These are phyloP conservation scores for Esteya vermicola DNA, from an alignment of 2,329 filamentous ascomycete species.

Conservation along the genomic window DNA sequence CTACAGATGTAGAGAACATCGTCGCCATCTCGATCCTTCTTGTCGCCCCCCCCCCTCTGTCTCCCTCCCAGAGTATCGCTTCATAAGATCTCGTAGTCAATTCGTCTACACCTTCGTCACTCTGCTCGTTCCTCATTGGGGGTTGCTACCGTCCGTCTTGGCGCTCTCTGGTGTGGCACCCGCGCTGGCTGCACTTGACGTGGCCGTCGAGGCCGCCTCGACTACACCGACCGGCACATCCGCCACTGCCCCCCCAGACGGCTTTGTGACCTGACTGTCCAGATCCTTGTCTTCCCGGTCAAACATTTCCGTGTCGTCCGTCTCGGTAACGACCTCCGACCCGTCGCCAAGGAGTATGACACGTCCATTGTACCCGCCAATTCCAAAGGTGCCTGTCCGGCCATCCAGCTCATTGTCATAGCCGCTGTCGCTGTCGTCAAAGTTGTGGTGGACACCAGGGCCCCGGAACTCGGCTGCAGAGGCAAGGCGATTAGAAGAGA, in stretches of 20 bases:
- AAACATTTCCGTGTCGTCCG: conserved; percentile 86
- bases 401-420: conserved; percentile 64
- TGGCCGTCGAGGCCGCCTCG: too few species aligned
- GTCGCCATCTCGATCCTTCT: too few species aligned
- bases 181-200: too few species aligned
- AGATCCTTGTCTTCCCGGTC: conserved; percentile 84
- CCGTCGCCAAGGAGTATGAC: conserved; percentile 94
- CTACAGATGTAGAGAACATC: too few species aligned
- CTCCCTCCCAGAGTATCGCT: too few species aligned
- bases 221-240: conserved; percentile 6
- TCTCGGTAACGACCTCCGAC: conserved; percentile 79
- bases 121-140: too few species aligned
- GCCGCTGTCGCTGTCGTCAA: conserved; percentile 64
- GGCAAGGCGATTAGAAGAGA: conserved; percentile 9
- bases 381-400: conserved; percentile 46
- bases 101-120: not conserved
- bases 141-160: too few species aligned
- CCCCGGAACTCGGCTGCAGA: conserved; percentile 67
- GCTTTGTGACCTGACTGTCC: conserved; percentile 68
- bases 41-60: too few species aligned
- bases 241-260: conserved; percentile 20
- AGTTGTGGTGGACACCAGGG: conserved; percentile 68
- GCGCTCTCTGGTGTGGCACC: too few species aligned
- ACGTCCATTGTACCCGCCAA: conserved; percentile 62
- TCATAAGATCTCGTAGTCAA: too few species aligned